phyloP scores from a whole-genome alignment of 1,139 yeast species.

The Geotrichum fermentans region DNA sequence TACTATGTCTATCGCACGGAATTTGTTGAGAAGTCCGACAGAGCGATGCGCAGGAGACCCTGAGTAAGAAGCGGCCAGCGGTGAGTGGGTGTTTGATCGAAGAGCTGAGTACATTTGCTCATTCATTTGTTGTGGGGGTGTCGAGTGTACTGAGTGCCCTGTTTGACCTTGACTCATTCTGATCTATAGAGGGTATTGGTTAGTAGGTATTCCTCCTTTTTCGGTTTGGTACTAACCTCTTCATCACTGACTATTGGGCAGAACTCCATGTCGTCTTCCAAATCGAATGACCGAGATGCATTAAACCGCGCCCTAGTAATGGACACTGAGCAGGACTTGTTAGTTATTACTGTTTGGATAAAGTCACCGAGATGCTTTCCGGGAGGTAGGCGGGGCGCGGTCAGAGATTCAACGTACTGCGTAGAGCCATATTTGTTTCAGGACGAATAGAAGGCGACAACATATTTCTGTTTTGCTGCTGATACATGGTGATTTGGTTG shows the following conservation, averaged over 20 bases:
- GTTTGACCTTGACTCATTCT: background rate
- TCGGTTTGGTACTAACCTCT: slow-evolving; percentile 25
- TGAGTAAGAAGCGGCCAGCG: slow-evolving; percentile 12
- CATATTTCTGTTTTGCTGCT: slow-evolving; percentile 4
- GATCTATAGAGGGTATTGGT: background rate
- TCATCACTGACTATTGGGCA: slow-evolving; percentile 47
- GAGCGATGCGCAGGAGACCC: slow-evolving; percentile 10
- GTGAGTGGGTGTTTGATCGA: slow-evolving; percentile 8
- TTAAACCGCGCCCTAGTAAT: slow-evolving; percentile 42
- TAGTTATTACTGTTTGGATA: background rate
- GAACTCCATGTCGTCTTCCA: slow-evolving; percentile 62
- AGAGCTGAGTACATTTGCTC: slow-evolving; percentile 13
- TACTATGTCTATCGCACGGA: slow-evolving; percentile 60
- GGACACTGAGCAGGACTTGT: slow-evolving; percentile 8
- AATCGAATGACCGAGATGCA: slow-evolving; percentile 58
- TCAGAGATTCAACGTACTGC: background rate
- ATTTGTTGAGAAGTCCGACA: slow-evolving; percentile 4
- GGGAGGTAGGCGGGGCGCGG: no score
- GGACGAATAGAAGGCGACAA: slow-evolving; percentile 7
- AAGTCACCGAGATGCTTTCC: background rate
- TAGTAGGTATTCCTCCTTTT: no score
- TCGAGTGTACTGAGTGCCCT: slow-evolving; percentile 8
- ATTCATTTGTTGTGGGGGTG: slow-evolving; percentile 16
- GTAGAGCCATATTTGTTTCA: slow-evolving; percentile 4
- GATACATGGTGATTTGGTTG: slow-evolving; percentile 2